Conservation (phyloP, 352 stramenopile genomes). For the Pythium inflatum region DNA sequence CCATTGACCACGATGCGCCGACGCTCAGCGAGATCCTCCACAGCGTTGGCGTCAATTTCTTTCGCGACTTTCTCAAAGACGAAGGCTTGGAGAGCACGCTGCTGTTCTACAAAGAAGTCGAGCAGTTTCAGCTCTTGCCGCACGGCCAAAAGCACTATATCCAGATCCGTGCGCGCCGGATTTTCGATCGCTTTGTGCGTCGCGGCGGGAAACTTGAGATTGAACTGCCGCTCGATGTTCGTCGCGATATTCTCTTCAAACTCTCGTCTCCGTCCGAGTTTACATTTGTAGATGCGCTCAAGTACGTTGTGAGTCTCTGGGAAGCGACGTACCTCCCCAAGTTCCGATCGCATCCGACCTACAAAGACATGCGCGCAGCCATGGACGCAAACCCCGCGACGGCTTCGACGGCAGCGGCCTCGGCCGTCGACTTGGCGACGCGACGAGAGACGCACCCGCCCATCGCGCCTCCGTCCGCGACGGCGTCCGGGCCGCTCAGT, state of each 20-base stretch:
- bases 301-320: conserved; percentile 58
- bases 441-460: too few relatives aligned
- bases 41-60: conserved; percentile 52
- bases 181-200: conserved; percentile 75
- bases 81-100: conserved; percentile 56
- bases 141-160: conserved; percentile 78
- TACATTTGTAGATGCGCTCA: conserved; percentile 65
- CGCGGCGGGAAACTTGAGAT: conserved; percentile 65
- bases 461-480: background rate
- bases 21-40: conserved; percentile 47
- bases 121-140: conserved; percentile 68
- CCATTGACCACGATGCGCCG: background rate
- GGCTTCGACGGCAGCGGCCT: background rate
- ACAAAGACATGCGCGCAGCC: conserved; percentile 49
- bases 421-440: too few relatives aligned
- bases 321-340: conserved; percentile 51
- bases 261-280: conserved; percentile 57
- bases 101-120: conserved; percentile 77
- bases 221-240: conserved; percentile 60
- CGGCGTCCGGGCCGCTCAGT: too few relatives aligned
- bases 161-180: conserved; percentile 64
- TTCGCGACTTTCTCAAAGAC: conserved; percentile 61
- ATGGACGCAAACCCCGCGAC: conserved; percentile 5
- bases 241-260: conserved; percentile 69
- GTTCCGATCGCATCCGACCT: conserved; percentile 43